Base-by-base conservation (phyloP, 2,329 filamentous ascomycete species). In the Allantophomopsis lycopodina region DNA sequence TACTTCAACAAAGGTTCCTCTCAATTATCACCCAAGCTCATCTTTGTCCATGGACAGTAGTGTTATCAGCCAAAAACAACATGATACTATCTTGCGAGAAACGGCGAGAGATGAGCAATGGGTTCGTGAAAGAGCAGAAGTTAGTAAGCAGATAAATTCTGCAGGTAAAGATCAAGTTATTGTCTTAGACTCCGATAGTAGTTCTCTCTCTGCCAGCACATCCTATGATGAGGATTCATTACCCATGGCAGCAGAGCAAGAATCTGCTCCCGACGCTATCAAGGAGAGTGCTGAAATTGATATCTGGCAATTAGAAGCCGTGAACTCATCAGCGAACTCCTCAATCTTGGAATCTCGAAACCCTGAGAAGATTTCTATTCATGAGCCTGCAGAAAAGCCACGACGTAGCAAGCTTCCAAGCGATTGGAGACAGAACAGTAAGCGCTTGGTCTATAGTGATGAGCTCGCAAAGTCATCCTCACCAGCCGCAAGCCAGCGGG, bases 341-440 rank as follows among this genome's bases (percentile, higher is more conserved):
- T 28, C 23, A 12, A 28, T 28, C 10, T 32, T n/a, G n/a, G 42
- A 14, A 49, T 6, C 23, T 8, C 23, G 23, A 28, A 28, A 12
- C 7, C 11, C 23, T 3, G 23, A 28, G 11, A 28, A 28, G 11
- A 6, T 8, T 28, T 28, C 23, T 10, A 4, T 28, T 6, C 23
- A 4, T 10, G 23, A 28, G 10, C 23, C 23, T 28, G 8, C 23
- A 12, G 23, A 53, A 31, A 50, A 42, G 36, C 48, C 53, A 13
- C 48, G 47, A 46, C 40, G 52, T 39, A 48, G 47, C 41, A 56
- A 55, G 38, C 42, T 55, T 23, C 53, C 50, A 21, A 56, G 53
- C 39, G 50, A 50, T 7, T 54, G 53, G 53, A 50, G 51, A 31
- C 48, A 52, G 34, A 54, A 54, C 23, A 55, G 49, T 41, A 51